Percentiles rank a stretch among this genome's conserved stretches.
These are phyloP conservation scores for Flaveria robusta DNA, from an alignment of 129 eudicot genomes.

Conservation along the genomic window DNA sequence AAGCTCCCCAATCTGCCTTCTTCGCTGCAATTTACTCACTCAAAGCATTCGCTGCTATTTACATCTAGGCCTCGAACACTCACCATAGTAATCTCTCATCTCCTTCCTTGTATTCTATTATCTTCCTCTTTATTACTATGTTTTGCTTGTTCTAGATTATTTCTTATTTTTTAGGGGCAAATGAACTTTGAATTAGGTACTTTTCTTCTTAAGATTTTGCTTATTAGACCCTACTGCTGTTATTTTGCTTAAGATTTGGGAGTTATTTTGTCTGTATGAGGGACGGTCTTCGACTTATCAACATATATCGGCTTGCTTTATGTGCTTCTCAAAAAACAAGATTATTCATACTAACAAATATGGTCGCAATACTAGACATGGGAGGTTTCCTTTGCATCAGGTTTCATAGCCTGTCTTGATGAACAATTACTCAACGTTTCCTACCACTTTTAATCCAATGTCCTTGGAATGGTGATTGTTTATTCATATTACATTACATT, in stretches of 20 bases:
- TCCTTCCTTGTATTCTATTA: neutral
- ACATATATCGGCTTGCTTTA: neutral
- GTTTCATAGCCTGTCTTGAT: neutral
- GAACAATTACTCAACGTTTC: no score
- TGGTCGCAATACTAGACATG: no score
- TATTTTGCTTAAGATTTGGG: no score
- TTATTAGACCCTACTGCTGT: no score
- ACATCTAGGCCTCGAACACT: constrained; percentile 38
- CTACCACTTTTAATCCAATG: neutral
- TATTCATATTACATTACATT: neutral
- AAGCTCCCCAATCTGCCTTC: constrained; percentile 35
- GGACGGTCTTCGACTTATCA: no score
- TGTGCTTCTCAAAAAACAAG: neutral
- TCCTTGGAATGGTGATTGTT: neutral
- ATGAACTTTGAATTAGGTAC: no score
- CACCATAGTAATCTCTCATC: constrained; percentile 37
- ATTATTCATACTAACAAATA: neutral
- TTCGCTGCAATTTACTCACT: constrained; percentile 39
- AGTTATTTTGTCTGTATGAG: no score
- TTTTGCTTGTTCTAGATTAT: no score
- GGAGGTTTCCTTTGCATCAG: neutral
- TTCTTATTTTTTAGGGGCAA: no score
- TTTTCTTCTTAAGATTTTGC: no score
- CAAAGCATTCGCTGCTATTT: constrained; percentile 20
- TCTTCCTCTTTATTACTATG: neutral